Conservation (phyloP, 306 rosid species). For the Quercus ilex region DNA sequence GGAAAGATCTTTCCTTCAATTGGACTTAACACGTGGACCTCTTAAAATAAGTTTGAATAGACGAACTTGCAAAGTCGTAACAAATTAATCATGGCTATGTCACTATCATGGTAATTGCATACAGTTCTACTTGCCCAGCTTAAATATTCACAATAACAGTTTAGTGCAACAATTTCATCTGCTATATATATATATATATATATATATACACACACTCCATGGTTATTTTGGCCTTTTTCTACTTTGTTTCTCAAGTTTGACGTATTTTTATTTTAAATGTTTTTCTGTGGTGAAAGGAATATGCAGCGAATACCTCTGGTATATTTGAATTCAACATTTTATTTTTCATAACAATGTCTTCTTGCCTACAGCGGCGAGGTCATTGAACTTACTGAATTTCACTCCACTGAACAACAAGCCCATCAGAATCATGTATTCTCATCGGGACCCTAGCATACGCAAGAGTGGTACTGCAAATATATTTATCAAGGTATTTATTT, state of each 20-base stretch:
- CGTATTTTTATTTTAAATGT: background rate
- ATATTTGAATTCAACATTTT: background rate
- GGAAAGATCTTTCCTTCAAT: no score
- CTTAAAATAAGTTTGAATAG: no score
- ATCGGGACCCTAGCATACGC: slow-evolving; percentile 64
- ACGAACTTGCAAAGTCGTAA: no score
- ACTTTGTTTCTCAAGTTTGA: background rate
- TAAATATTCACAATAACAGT: background rate
- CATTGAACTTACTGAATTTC: slow-evolving; percentile 46
- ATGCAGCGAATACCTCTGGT: background rate
- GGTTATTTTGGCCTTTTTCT: background rate
- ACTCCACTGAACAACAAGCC: slow-evolving; percentile 59
- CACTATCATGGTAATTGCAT: background rate
- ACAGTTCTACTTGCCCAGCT: background rate
- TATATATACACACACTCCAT: background rate
- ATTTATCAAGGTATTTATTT: slow-evolving; percentile 49
- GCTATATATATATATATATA: background rate
- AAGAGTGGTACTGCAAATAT: slow-evolving; percentile 69
- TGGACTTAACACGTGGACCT: no score
- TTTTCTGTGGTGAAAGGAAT: background rate
- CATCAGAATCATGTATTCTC: slow-evolving; percentile 63
- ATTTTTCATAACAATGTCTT: background rate
- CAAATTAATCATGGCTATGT: no score
- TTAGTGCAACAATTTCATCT: background rate
- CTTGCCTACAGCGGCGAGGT: slow-evolving; percentile 31